Evolutionary conservation across 2,329 filamentous ascomycete genomes (phyloP).

Genomic region (Fusarium sp.): DNA sequence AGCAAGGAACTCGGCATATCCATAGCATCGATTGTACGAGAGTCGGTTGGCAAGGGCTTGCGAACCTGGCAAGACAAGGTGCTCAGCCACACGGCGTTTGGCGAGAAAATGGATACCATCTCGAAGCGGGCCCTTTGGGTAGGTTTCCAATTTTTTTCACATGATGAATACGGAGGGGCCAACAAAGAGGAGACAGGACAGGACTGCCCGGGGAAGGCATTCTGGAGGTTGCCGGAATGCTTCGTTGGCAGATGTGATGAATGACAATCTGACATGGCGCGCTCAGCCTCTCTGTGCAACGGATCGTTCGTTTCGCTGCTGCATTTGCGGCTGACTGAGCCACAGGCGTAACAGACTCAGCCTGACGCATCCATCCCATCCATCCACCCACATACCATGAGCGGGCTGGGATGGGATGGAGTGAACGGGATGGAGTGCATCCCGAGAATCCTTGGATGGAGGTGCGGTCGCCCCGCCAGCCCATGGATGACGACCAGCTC

Average conservation of each 20-base stretch:
- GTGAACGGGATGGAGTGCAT: background rate
- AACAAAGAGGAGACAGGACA: background rate
- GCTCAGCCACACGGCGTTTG: slow-evolving; percentile 5
- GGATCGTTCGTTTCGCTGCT: background rate
- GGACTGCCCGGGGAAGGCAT: background rate
- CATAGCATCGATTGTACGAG: background rate
- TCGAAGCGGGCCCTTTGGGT: background rate
- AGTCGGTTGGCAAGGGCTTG: background rate
- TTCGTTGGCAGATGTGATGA: background rate
- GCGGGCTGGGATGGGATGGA: background rate
- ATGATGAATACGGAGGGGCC: background rate
- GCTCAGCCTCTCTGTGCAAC: background rate
- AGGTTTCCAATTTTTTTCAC: background rate
- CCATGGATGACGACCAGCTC: background rate
- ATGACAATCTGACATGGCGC: background rate
- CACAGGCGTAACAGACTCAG: background rate
- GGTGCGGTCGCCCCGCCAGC: background rate
- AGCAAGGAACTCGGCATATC: background rate
- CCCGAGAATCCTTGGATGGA: background rate
- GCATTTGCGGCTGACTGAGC: background rate
- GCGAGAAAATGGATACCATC: background rate
- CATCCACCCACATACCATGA: background rate
- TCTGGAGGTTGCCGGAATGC: background rate
- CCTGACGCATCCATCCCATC: background rate
- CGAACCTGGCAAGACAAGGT: background rate